Evolutionary conservation across 192 early-diverging fungal species (phyloP).

Genomic region (Coemansia sp.): DNA sequence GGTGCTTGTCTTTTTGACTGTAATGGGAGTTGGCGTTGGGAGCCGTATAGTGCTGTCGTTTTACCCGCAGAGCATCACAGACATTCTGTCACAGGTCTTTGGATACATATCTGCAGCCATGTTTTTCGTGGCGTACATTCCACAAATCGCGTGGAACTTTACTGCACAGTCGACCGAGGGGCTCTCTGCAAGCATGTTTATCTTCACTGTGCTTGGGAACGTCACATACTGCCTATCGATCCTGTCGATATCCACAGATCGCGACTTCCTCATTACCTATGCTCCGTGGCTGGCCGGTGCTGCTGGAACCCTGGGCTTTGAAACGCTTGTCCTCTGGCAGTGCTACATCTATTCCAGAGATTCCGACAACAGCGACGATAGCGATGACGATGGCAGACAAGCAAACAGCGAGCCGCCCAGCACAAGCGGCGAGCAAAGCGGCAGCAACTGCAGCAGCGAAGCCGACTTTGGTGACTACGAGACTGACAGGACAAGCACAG

Average conservation of each 20-base stretch:
- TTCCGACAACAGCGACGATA: conserved; percentile 1
- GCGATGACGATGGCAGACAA: background rate
- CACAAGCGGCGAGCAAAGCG: background rate
- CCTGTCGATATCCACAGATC: conserved; percentile 36
- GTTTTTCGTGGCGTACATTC: conserved; percentile 72
- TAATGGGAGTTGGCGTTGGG: conserved; percentile 22
- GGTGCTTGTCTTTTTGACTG: conserved; percentile 13
- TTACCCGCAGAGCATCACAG: conserved; percentile 42
- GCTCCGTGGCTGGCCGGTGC: conserved; percentile 53
- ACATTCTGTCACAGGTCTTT: conserved; percentile 62
- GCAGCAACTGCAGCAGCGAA: conserved; percentile 8
- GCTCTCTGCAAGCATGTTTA: conserved; percentile 78
- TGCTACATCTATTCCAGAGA: conserved; percentile 44
- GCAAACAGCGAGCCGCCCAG: background rate
- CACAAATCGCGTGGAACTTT: conserved; percentile 82
- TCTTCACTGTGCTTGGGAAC: conserved; percentile 81
- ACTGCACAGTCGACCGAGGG: conserved; percentile 72
- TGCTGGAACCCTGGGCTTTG: conserved; percentile 47
- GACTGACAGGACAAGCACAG: conserved; percentile 16
- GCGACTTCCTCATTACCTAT: conserved; percentile 38
- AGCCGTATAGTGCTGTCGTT: conserved; percentile 28
- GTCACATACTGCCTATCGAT: conserved; percentile 52
- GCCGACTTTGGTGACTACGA: conserved; percentile 10
- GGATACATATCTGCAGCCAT: conserved; percentile 74
- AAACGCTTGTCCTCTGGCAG: conserved; percentile 45